Evolutionary conservation across 371 early-diverging fungal species (phyloP).

Genomic region (Apophysomyces sp.): DNA sequence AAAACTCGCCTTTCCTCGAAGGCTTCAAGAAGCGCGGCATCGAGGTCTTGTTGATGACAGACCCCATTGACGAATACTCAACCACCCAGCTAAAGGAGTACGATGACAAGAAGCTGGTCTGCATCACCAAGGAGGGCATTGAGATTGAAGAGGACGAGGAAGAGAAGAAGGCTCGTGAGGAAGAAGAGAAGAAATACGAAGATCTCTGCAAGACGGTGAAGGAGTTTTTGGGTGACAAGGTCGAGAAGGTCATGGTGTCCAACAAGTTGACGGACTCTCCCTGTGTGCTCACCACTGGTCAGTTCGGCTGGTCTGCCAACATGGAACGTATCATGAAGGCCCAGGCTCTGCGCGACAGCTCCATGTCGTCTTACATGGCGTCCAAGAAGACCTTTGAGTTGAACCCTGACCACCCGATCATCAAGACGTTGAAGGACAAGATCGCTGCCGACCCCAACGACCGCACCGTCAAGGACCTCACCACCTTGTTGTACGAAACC

Average conservation of each 20-base stretch:
- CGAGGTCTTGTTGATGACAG: constrained; percentile 95
- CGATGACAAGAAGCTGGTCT: constrained; percentile 98
- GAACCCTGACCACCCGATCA: constrained; percentile 94
- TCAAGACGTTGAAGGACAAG: constrained; percentile 90
- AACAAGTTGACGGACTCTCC: constrained; percentile 95
- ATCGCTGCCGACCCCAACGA: constrained; percentile 91
- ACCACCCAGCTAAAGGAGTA: constrained; percentile 98
- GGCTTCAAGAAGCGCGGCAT: constrained; percentile 97
- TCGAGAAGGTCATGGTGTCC: constrained; percentile 97
- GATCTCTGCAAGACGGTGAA: constrained; percentile 83
- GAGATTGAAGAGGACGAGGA: constrained; percentile 98
- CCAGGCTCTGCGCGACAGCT: constrained; percentile 96
- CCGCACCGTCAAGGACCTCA: constrained; percentile 96
- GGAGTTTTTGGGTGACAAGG: constrained; percentile 94
- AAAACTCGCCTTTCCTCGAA: constrained; percentile 98
- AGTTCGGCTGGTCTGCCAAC: constrained; percentile 99
- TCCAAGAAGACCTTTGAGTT: constrained; percentile 98
- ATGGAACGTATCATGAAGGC: constrained; percentile 99
- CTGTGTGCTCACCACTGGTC: constrained; percentile 96
- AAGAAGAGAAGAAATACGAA: constrained; percentile 81
- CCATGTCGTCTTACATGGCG: constrained; percentile 97
- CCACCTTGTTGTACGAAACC: constrained; percentile 92
- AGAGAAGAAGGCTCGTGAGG: constrained; percentile 90
- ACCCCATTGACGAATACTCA: constrained; percentile 96
- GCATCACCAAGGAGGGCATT: constrained; percentile 98